phyloP scores from a whole-genome alignment of 305 asterid genomes.

The Rubia peregrina region DNA sequence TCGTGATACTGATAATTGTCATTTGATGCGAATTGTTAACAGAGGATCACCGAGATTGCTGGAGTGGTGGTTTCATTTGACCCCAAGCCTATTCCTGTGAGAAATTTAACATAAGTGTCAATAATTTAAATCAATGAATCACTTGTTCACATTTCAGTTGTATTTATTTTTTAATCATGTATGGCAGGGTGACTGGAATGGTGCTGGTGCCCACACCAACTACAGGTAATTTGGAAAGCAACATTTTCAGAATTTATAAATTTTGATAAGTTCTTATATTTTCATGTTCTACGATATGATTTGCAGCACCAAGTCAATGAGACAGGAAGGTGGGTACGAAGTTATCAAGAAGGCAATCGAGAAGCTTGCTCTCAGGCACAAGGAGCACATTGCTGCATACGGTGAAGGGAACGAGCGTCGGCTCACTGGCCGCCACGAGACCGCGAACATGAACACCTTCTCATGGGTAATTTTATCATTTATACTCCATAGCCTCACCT shows the following conservation, averaged over 20 bases:
- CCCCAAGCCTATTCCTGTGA: conserved; percentile 76
- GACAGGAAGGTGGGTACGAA: conserved; percentile 72
- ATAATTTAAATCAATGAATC: background rate
- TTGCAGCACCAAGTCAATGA: conserved; percentile 78
- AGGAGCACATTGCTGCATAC: conserved; percentile 79
- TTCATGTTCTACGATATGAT: background rate
- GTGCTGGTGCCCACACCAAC: conserved; percentile 91
- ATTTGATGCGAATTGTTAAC: conserved; percentile 15
- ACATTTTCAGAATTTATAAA: background rate
- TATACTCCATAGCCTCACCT: background rate
- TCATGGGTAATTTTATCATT: conserved; percentile 47
- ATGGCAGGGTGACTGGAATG: conserved; percentile 81
- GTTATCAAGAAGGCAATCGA: conserved; percentile 79
- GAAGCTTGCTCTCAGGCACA: conserved; percentile 67
- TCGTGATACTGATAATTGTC: background rate
- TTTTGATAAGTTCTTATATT: background rate
- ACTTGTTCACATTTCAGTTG: background rate
- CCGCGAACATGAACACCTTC: conserved; percentile 62
- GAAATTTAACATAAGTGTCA: background rate
- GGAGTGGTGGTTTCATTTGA: conserved; percentile 87
- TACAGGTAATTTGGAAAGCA: conserved; percentile 42
- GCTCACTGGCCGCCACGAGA: conserved; percentile 79
- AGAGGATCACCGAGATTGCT: conserved; percentile 92
- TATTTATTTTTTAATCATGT: background rate
- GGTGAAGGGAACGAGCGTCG: conserved; percentile 96